A percentile compares a stretch with the other conserved stretches of the same genome.
These are phyloP conservation scores for Apiospora rasikravindrae DNA, from an alignment of 2,329 filamentous ascomycete genomes.

Conservation along the genomic window DNA sequence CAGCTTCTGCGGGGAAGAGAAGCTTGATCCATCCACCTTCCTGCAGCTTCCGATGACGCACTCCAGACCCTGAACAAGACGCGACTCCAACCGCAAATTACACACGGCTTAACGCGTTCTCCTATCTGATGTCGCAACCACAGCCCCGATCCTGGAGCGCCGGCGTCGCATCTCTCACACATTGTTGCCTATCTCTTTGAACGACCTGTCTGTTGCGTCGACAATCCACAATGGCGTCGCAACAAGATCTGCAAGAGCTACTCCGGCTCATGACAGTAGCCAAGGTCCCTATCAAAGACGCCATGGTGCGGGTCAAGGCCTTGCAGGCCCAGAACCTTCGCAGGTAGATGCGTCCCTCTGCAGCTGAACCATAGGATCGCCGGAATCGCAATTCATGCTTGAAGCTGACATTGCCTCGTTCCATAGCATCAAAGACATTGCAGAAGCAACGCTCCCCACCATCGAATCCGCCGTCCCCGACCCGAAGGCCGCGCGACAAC, in stretches of 20 bases:
- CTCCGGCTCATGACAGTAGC: conserved; percentile 64
- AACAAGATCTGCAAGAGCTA: conserved; percentile 66
- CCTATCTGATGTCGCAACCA: background rate
- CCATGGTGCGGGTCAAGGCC: conserved; percentile 63
- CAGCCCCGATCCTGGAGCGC: background rate
- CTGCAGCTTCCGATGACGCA: conserved; percentile 1
- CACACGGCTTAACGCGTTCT: background rate
- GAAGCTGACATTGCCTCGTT: background rate
- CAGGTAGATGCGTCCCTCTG: conserved; percentile 51
- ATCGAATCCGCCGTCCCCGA: conserved; percentile 55
- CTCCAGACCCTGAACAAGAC: background rate
- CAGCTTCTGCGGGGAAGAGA: background rate
- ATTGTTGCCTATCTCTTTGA: background rate
- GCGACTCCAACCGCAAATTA: background rate
- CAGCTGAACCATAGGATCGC: conserved; percentile 20
- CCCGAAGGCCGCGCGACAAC: conserved; percentile 53
- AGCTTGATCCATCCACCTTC: background rate
- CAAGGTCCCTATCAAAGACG: conserved; percentile 62
- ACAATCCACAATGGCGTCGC: conserved; percentile 53
- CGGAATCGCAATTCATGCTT: background rate
- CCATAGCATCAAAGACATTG: conserved; percentile 60
- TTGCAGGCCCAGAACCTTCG: conserved; percentile 60
- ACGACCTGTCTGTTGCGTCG: background rate
- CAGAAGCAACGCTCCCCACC: conserved; percentile 50
- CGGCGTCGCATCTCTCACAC: background rate